Percentiles rank a stretch among this genome's conserved stretches.
Conservation (phyloP, 2,329 filamentous ascomycete species). For the Ophidiomyces ophidiicola region DNA sequence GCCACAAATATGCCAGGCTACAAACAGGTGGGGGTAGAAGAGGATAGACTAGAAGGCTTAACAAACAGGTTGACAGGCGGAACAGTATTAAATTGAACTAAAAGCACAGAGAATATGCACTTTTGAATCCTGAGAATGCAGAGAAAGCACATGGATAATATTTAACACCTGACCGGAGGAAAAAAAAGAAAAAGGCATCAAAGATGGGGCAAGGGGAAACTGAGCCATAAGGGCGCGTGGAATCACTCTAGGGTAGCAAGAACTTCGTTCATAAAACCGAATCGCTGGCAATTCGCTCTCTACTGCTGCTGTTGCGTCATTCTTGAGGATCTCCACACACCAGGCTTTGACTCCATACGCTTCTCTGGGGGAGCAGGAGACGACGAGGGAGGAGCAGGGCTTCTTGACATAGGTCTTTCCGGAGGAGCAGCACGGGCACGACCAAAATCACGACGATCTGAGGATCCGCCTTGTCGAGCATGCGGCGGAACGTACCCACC, state of each 20-base stretch:
- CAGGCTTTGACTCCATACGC: constrained; percentile 8
- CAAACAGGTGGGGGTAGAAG: not conserved
- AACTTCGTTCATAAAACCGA: no score
- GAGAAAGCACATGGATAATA: not conserved
- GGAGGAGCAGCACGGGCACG: constrained; percentile 6
- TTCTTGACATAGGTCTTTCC: constrained; percentile 10
- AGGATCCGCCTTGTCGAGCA: constrained; percentile 12
- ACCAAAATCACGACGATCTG: constrained; percentile 8
- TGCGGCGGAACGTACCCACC: constrained; percentile 15
- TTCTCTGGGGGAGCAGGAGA: constrained; percentile 12
- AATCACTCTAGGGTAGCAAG: no score
- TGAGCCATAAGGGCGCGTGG: no score
- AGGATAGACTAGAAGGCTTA: not conserved
- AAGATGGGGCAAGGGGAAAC: no score
- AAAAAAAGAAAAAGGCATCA: not conserved
- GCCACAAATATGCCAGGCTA: not conserved
- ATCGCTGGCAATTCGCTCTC: no score
- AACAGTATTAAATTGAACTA: constrained; percentile 8
- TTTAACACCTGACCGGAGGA: not conserved
- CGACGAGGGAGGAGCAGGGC: constrained; percentile 6
- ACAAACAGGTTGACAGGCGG: not conserved
- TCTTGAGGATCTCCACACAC: constrained; percentile 14
- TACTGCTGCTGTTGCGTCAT: constrained; percentile 13
- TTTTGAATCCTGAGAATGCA: constrained; percentile 8
- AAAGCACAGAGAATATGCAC: constrained; percentile 11